These are phyloP conservation scores for Penicillium turbatum DNA, from an alignment of 495 filamentous ascomycete species.

Conservation along the genomic window DNA sequence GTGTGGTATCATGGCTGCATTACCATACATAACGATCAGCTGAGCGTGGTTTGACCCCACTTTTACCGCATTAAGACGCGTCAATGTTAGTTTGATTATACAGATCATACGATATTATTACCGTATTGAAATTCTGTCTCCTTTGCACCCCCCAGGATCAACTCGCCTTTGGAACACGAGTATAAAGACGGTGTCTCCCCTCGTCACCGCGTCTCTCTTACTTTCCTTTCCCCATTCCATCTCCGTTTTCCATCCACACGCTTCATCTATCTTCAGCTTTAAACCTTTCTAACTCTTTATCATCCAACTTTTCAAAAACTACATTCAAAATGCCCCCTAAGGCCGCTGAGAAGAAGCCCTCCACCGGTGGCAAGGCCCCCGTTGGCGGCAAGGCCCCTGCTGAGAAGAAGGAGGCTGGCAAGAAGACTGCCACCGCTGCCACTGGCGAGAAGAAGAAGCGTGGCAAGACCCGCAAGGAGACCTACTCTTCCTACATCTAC, in stretches of 20 bases:
- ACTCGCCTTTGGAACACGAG: slow-evolving; percentile 37
- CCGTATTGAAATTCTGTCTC: slow-evolving; percentile 51
- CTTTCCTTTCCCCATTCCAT: slow-evolving; percentile 36
- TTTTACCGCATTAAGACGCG: slow-evolving; percentile 23
- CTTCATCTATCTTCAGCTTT: slow-evolving; percentile 14
- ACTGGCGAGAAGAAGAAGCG: slow-evolving; percentile 99
- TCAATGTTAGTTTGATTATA: slow-evolving; percentile 40
- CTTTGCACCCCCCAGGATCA: slow-evolving; percentile 43
- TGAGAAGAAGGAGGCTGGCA: slow-evolving; percentile 99
- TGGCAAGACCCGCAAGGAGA: slow-evolving; percentile 99
- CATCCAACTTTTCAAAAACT: slow-evolving; percentile 17
- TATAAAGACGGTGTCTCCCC: slow-evolving; percentile 51
- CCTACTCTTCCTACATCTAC: slow-evolving; percentile 99
- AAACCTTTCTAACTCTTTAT: slow-evolving; percentile 33
- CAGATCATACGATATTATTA: slow-evolving; percentile 44
- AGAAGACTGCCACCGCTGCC: slow-evolving; percentile 86
- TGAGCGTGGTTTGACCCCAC: slow-evolving; percentile 19
- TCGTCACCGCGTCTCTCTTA: slow-evolving; percentile 44
- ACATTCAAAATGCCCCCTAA: slow-evolving; percentile 86
- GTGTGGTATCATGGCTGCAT: slow-evolving; percentile 21
- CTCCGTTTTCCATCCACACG: slow-evolving; percentile 32
- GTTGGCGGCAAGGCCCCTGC: slow-evolving; percentile 77
- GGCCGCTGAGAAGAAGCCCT: slow-evolving; percentile 93
- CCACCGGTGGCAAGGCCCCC: slow-evolving; percentile 93
- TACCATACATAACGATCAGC: slow-evolving; percentile 10